Evolutionary conservation across 1,284 basidiomycete species (phyloP).

Genomic region (Bjerkandera adusta): DNA sequence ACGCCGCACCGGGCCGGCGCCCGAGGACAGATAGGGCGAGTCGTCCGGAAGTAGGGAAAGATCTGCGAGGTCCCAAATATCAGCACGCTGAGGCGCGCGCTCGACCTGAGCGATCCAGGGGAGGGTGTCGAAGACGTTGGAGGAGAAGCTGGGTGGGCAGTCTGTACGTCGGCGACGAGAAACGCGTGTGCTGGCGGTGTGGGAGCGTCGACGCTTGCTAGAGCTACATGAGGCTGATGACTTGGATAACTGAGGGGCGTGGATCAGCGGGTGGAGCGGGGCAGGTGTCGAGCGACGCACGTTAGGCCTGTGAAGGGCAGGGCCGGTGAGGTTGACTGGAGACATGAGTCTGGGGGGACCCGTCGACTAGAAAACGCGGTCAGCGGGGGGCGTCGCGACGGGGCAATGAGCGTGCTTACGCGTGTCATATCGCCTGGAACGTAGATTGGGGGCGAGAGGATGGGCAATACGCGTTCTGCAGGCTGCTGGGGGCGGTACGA

Average conservation of each 20-base stretch:
- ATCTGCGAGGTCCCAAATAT: slow-evolving; percentile 30
- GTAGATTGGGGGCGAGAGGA: slow-evolving; percentile 21
- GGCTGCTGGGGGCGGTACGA: slow-evolving; percentile 12
- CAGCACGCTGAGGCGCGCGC: slow-evolving; percentile 19
- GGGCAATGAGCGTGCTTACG: slow-evolving; percentile 17
- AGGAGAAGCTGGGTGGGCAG: slow-evolving; percentile 23
- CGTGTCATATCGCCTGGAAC: slow-evolving; percentile 22
- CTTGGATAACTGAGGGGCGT: slow-evolving; percentile 26
- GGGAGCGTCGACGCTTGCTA: slow-evolving; percentile 28
- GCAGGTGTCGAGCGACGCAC: slow-evolving; percentile 14
- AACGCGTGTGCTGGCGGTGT: slow-evolving; percentile 24
- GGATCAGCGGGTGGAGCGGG: slow-evolving; percentile 9
- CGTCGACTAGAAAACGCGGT: slow-evolving; percentile 15
- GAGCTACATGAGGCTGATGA: slow-evolving; percentile 27
- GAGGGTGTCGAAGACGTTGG: slow-evolving; percentile 28
- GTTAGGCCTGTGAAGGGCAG: slow-evolving; percentile 17
- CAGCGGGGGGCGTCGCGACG: slow-evolving; percentile 2
- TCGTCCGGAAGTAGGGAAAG: slow-evolving; percentile 27
- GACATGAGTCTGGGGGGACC: slow-evolving; percentile 27
- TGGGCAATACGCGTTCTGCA: slow-evolving; percentile 12
- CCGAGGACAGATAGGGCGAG: slow-evolving; percentile 13
- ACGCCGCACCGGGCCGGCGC: slow-evolving; percentile 27
- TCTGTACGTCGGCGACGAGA: slow-evolving; percentile 30
- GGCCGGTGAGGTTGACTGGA: slow-evolving; percentile 26
- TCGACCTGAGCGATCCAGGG: slow-evolving; percentile 32